Evolutionary conservation across 192 early-diverging fungal genomes (phyloP), one percentile per base, ranked within the genome.

Genomic region (Jimgerdemannia lactiflua): DNA sequence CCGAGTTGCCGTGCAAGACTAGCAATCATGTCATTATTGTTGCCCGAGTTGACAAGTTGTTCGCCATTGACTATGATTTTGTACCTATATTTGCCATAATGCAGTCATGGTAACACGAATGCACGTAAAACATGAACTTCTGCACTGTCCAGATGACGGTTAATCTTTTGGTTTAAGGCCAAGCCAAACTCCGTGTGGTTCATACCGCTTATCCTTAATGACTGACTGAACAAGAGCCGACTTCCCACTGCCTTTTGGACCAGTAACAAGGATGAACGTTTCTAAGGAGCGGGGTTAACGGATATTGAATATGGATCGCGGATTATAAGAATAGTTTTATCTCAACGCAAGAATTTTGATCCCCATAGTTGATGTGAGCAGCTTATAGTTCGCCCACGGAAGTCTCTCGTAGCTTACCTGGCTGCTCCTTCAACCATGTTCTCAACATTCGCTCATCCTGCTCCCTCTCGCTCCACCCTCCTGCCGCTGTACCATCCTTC

Each of bases 191-290:
- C 1, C 29, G 29, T 29, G 29, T 29, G 29, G 29, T 29, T 29
- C 29, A 29, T 29, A 29, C 29, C 29, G 29, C 29, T 90, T 90
- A 29, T 90, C 80, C 29, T 83, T 82, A 17, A 90, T 87, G 3
- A 91, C 93, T 64, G 92, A 85, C 65, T 90, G 84, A 4, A 98
- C 90, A 71, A 99, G 82, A 14, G 84, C 88, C 8, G 87, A 82
- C 77, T 96, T 96, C 43, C 95, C 95, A 39, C 90, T 86, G 20
- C 96, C 97, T 43, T 88, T 89, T 42, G 96, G 95, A 9, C 97
- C 97, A 18, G 83, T 81, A 69, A 98, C 88, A 8, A 99, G 83
- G 39, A 95, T 82, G 79, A 97, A 92, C 6, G 92, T 95, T 76
- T 98, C 96, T 80, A 71, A 11, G 29, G 19, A 29, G 6, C 29